Evolutionary conservation across 2,329 filamentous ascomycete genomes (phyloP), one percentile per base, ranked within the genome.

Genomic region (Aspergillus transmontanensis): DNA sequence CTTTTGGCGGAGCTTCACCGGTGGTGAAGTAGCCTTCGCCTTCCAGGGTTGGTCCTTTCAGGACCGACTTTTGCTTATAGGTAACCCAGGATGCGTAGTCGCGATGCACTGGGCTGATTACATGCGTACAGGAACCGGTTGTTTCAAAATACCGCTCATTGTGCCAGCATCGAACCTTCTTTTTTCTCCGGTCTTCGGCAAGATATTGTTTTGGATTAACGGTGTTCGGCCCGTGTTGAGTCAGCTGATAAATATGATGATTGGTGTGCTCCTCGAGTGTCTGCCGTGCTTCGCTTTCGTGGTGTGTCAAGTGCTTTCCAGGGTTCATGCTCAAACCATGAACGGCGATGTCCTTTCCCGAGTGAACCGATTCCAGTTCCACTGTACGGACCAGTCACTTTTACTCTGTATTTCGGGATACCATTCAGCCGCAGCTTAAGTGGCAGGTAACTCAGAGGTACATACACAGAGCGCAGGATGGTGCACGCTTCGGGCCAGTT

Each of bases 401-500:
- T 3, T 51, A 12, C 48, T 9, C n/a, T 51, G 16, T 19, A 30
- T 51, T 51, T 28, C 26, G 19, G 19, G 51, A 39, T 39, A 39
- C 57, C 36, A 21, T 55, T 55, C 57, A 55, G 51, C 51, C 51
- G 51, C 51, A 55, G 32, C 36, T 53, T 55, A 39, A 46, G n/a
- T 51, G 9, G 48, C 28, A 51, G 48, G 28, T 19, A 34, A 39
- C 51, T 55, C 23, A 32, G 11, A 36, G 34, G 16, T 19, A 34
- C 19, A 30, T 9, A 32, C 48, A 30, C 48, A 21, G 28, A 11
- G 11, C 7, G 16, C 48, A 30, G 48, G 48, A 51, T 51, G 48
- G 48, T 12, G 9, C 48, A 51, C 19, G 65, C 58, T 56, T 63
- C 67, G 64, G 67, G 32, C 66, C 50, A 50, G 43, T 48, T 68